phyloP scores from a whole-genome alignment of 2,329 filamentous ascomycete genomes.

The Colletotrichum sp. region DNA sequence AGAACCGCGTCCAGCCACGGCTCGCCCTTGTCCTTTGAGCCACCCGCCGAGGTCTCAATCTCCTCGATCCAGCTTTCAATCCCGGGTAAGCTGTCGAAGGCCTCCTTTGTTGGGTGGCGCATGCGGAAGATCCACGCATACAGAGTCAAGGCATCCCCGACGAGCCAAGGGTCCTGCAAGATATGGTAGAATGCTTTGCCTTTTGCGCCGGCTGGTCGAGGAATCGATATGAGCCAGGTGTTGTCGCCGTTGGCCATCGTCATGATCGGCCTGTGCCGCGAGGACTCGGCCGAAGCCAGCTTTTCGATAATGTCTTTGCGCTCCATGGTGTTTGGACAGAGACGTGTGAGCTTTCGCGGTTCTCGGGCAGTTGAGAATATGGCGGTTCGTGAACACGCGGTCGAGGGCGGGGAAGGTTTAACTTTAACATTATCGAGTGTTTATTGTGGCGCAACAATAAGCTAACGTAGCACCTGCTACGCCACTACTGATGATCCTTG shows the following conservation, averaged over 20 bases:
- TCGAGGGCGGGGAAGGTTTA: background rate
- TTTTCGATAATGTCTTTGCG: background rate
- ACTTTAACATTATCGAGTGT: background rate
- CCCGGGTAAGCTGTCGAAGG: background rate
- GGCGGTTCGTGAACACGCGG: background rate
- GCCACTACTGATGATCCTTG: background rate
- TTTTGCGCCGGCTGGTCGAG: constrained; percentile 24
- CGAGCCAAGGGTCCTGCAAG: constrained; percentile 37
- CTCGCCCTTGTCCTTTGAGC: background rate
- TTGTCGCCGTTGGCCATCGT: constrained; percentile 38
- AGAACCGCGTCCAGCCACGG: background rate
- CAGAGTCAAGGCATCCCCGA: constrained; percentile 16
- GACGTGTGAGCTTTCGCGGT: accelerated
- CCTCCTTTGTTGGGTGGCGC: background rate
- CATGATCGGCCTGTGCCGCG: constrained; percentile 24
- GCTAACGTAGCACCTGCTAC: background rate
- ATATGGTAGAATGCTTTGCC: constrained; percentile 34
- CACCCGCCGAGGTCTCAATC: background rate
- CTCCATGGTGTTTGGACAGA: background rate
- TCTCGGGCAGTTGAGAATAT: background rate
- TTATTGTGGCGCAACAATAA: background rate
- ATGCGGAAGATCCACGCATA: background rate
- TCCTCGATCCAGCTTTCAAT: background rate
- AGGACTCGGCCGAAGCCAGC: background rate
- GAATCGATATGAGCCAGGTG: constrained; percentile 38